Evolutionary conservation across 805 yeast genomes (phyloP).

Genomic region (Teunomyces panamensis): DNA sequence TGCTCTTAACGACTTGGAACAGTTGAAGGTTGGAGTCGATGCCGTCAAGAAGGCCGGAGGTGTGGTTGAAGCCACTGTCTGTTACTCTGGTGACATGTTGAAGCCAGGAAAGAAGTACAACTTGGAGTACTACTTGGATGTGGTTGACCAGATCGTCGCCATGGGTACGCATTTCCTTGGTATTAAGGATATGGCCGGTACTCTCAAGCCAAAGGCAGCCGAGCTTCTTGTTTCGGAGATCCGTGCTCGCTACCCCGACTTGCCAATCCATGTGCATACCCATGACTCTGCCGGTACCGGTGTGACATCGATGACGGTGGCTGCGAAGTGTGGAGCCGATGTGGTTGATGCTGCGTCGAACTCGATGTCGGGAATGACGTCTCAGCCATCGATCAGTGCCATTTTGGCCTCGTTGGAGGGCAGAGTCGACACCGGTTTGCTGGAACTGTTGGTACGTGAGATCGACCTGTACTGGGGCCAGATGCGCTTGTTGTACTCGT

Average conservation of each 20-base stretch:
- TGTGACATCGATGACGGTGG: conserved; percentile 93
- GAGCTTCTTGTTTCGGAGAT: conserved; percentile 71
- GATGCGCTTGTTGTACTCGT: conserved; percentile 93
- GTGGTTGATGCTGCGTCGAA: conserved; percentile 96
- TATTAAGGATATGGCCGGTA: conserved; percentile 99
- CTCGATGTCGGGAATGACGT: conserved; percentile 97
- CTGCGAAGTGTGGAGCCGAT: conserved; percentile 96
- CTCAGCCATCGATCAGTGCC: conserved; percentile 96
- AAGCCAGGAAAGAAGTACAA: conserved; percentile 94
- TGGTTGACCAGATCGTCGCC: conserved; percentile 78
- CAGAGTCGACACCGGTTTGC: conserved; percentile 70
- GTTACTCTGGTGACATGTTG: conserved; percentile 99
- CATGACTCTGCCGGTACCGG: conserved; percentile 99
- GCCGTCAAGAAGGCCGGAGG: conserved; percentile 99
- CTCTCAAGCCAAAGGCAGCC: conserved; percentile 94
- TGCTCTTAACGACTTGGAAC: conserved; percentile 95
- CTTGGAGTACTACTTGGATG: conserved; percentile 79
- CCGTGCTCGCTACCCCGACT: conserved; percentile 82
- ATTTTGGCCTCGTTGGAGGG: conserved; percentile 90
- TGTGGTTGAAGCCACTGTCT: conserved; percentile 96
- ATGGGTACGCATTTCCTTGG: conserved; percentile 98
- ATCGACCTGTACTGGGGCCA: conserved; percentile 97
- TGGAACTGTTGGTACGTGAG: conserved; percentile 66
- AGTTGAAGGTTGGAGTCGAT: conserved; percentile 93
- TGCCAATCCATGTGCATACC: conserved; percentile 98